A percentile compares a stretch with the other conserved stretches of the same genome.
These are phyloP conservation scores for Mollisiaceae sp. DNA, from an alignment of 2,329 filamentous ascomycete genomes.

Conservation along the genomic window DNA sequence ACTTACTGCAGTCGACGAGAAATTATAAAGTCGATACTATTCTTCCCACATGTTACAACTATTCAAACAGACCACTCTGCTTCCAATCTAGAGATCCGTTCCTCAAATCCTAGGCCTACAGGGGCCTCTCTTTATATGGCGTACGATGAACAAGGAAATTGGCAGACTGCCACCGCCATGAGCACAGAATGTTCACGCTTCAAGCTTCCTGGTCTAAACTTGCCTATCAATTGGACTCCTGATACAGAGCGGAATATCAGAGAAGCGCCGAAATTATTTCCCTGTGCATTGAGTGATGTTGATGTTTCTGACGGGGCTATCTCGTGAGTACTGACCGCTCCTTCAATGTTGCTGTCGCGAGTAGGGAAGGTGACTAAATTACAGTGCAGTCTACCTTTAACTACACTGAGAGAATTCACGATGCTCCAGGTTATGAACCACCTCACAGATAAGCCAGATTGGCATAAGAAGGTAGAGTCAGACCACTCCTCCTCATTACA, in stretches of 20 bases:
- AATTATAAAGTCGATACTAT: too few relatives aligned
- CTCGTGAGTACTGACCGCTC: not conserved
- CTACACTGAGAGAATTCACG: slow-evolving; percentile 33
- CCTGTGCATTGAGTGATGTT: slow-evolving; percentile 11
- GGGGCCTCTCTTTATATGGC: too few relatives aligned
- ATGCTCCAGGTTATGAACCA: slow-evolving; percentile 39
- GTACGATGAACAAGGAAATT: too few relatives aligned
- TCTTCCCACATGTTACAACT: too few relatives aligned
- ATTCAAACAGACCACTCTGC: too few relatives aligned
- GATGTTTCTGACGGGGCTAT: slow-evolving; percentile 4
- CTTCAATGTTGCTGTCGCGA: too few relatives aligned
- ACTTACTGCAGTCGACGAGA: too few relatives aligned
- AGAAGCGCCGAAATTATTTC: slow-evolving; percentile 20
- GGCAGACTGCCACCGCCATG: too few relatives aligned
- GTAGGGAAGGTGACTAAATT: not conserved
- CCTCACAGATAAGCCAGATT: slow-evolving; percentile 37
- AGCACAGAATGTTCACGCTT: not conserved
- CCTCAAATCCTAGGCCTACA: too few relatives aligned
- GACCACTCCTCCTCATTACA: not conserved
- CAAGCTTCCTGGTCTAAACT: slow-evolving; percentile 2
- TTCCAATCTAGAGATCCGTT: too few relatives aligned
- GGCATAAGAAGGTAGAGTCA: slow-evolving; percentile 33
- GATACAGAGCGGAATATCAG: not conserved
- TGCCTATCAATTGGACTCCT: not conserved
- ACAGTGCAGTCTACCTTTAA: slow-evolving; percentile 21